Conservation (phyloP, 768 basidiomycete genomes). For the Roridomyces roridus region DNA sequence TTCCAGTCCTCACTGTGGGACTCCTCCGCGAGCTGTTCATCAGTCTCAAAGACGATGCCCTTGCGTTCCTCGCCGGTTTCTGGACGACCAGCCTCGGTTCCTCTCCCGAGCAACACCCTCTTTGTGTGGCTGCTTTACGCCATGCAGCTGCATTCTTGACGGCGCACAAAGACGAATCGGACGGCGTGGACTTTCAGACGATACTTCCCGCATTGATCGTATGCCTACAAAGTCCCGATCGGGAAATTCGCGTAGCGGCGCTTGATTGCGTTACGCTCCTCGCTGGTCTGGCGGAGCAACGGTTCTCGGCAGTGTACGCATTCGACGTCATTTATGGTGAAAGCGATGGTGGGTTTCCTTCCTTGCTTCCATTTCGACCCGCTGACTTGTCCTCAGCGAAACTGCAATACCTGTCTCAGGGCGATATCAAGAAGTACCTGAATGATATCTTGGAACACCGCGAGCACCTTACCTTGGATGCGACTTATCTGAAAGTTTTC, state of each 20-base stretch:
- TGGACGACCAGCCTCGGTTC: slow-evolving; percentile 49
- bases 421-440: slow-evolving; percentile 66
- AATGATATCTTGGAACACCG: slow-evolving; percentile 52
- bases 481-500: slow-evolving; percentile 60
- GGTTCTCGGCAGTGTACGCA: slow-evolving; percentile 66
- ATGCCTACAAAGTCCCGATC: slow-evolving; percentile 54
- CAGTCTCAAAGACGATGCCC: slow-evolving; percentile 68
- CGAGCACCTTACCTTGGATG: slow-evolving; percentile 67
- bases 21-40: slow-evolving; percentile 72
- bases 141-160: slow-evolving; percentile 84
- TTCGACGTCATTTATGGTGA: slow-evolving; percentile 77
- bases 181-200: slow-evolving; percentile 78
- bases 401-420: slow-evolving; percentile 75
- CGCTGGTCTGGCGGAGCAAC: slow-evolving; percentile 44
- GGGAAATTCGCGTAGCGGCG: slow-evolving; percentile 54
- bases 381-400: slow-evolving; percentile 34
- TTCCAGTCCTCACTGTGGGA: slow-evolving; percentile 55
- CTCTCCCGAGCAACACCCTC: slow-evolving; percentile 30
- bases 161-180: slow-evolving; percentile 62
- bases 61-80: slow-evolving; percentile 82
- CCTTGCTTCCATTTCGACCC: not conserved
- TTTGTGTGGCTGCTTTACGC: slow-evolving; percentile 63
- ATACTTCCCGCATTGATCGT: slow-evolving; percentile 75
- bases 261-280: slow-evolving; percentile 62
- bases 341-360: slow-evolving; percentile 52